Evolutionary conservation across 2,329 filamentous ascomycete species (phyloP).

Genomic region (Zymoseptoria pseudotritici): DNA sequence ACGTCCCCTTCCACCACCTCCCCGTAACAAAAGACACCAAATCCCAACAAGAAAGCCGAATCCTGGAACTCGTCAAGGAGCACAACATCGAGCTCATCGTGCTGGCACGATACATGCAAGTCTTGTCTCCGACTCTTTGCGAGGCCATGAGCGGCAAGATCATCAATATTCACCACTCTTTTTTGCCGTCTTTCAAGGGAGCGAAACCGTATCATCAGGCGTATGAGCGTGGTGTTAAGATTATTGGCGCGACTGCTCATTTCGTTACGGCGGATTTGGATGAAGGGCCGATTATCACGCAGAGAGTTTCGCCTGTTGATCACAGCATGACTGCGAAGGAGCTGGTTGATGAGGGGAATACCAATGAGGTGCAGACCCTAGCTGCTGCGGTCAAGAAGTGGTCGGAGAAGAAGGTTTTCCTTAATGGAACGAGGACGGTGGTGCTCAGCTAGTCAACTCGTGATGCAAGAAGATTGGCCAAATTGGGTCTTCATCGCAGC

Average conservation of each 20-base stretch:
- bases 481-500: too few species aligned
- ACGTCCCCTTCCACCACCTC: slow-evolving; percentile 71
- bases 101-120: slow-evolving; percentile 81
- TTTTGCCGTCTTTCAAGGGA: slow-evolving; percentile 81
- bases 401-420: slow-evolving; percentile 67
- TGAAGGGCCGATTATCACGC: slow-evolving; percentile 83
- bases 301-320: slow-evolving; percentile 68
- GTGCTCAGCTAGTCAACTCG: slow-evolving; percentile 47
- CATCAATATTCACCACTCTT: slow-evolving; percentile 88
- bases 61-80: slow-evolving; percentile 62
- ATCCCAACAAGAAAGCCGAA: slow-evolving; percentile 60
- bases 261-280: slow-evolving; percentile 80
- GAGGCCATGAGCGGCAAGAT: slow-evolving; percentile 74
- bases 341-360: slow-evolving; percentile 71
- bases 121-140: slow-evolving; percentile 67
- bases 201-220: slow-evolving; percentile 85
- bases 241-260: slow-evolving; percentile 78
- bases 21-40: slow-evolving; percentile 76
- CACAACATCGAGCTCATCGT: slow-evolving; percentile 72
- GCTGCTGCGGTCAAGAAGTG: slow-evolving; percentile 79
- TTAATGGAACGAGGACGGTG: slow-evolving; percentile 74
- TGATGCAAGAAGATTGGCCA: too few species aligned
- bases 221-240: slow-evolving; percentile 79
- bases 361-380: slow-evolving; percentile 75
- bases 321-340: slow-evolving; percentile 70